phyloP scores from a whole-genome alignment of 495 filamentous ascomycete genomes.

The Aspergillus nanangensis region DNA sequence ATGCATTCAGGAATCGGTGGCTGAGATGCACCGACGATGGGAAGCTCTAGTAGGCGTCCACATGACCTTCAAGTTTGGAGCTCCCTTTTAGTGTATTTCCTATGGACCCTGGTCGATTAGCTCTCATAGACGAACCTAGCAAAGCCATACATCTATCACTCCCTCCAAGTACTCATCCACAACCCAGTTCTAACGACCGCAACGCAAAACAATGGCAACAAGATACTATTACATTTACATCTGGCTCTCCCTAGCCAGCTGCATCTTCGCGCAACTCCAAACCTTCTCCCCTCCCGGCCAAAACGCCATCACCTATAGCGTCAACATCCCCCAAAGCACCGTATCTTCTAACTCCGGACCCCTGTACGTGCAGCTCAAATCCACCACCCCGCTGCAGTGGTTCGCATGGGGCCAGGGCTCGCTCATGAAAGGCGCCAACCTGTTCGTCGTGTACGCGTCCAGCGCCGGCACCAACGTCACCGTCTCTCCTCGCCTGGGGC shows the following conservation, averaged over 20 bases:
- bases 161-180: no score
- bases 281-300: constrained; percentile 22
- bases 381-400: constrained; percentile 58
- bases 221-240: no score
- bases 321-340: constrained; percentile 28
- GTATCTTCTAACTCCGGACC: constrained; percentile 22
- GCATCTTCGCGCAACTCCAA: constrained; percentile 18
- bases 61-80: no score
- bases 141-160: no score
- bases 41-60: no score
- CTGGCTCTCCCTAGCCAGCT: constrained; percentile 3
- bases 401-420: constrained; percentile 60
- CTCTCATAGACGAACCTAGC: no score
- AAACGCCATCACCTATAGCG: constrained; percentile 25
- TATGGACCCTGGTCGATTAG: no score
- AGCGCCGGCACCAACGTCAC: constrained; percentile 54
- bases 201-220: no score
- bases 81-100: no score
- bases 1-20: no score
- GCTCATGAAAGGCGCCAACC: constrained; percentile 60
- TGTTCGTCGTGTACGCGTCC: constrained; percentile 63
- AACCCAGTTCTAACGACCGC: no score
- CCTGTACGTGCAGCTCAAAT: constrained; percentile 62
- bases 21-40: no score
- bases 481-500: constrained; percentile 57